Base-by-base conservation (phyloP, 1,139 yeast genomes). In the Torulaspora globosa region DNA sequence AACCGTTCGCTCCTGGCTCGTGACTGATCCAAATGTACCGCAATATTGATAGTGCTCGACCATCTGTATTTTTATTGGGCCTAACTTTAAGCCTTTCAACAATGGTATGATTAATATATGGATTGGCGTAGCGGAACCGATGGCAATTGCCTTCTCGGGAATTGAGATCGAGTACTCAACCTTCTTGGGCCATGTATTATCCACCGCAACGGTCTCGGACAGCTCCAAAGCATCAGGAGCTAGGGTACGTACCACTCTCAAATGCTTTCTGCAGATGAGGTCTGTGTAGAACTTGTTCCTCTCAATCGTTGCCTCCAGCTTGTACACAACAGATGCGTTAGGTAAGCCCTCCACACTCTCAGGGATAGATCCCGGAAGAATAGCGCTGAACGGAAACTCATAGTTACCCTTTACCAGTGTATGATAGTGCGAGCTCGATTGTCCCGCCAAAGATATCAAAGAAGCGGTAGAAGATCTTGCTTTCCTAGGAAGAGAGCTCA, bases 111-210 rank as follows among this genome's bases (percentile, higher is more conserved):
- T 66, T 58, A 79, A 72, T 59, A 92, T 73, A 56, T 80, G 76
- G 10, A 92, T 75, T 1, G 88, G 85, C 1, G 86, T 74, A 0
- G 79, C 70, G 0, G 95, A 82, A 1, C 98, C 98, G 35, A 92
- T 81, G 0, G 97, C 95, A 30, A 88, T 78, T 0, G 97, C 96
- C 61, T 86, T 83, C 12, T 90, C 75, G 0, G 97, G 97, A 8
- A 87, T 82, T 49, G 86, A 84, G 46, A 92, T 78, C 1, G 92
- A 79, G 66, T 92, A 92, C 59, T 94, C 97, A 39, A 92, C 87
- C 65, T 92, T 92, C 39, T 79, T 72, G 2, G 98, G 97, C 99
- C 99, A 94, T 0, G 92, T 83, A 63, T 92, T 92, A 61, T 89
- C 96, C 18, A 92, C 95, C 0, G 96, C 89, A 55, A 89, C 86